These are phyloP conservation scores for Diaporthe caulivora DNA, from an alignment of 2,329 filamentous ascomycete genomes.

Conservation along the genomic window DNA sequence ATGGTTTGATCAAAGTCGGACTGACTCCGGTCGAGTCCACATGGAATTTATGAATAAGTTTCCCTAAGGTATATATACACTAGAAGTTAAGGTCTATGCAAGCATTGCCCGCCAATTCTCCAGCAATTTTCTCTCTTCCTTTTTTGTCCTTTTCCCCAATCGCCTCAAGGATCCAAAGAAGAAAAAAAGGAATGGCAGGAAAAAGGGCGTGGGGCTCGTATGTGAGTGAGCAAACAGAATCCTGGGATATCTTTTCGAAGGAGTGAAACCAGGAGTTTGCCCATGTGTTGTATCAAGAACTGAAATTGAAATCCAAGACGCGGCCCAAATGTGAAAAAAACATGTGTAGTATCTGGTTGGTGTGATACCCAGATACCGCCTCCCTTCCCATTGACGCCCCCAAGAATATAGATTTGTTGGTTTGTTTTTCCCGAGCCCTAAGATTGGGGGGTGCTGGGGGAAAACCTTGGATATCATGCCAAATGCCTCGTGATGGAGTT, in stretches of 20 bases:
- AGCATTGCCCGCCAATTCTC: conserved; percentile 32
- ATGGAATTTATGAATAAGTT: conserved; percentile 13
- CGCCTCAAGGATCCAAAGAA: background rate
- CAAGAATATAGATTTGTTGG: background rate
- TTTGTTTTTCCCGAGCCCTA: background rate
- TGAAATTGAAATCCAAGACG: background rate
- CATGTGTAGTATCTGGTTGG: background rate
- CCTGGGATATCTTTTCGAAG: conserved; percentile 20
- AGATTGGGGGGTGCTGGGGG: background rate
- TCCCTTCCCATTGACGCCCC: conserved; percentile 21
- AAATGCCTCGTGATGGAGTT: conserved; percentile 24
- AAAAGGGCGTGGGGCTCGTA: conserved; percentile 36
- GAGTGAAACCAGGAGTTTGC: conserved; percentile 33
- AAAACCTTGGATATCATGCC: conserved; percentile 32
- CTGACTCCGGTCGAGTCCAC: background rate
- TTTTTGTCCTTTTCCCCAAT: conserved; percentile 4
- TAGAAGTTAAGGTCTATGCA: conserved; percentile 40
- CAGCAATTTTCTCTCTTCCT: background rate
- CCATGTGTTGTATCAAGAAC: background rate
- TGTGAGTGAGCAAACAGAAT: background rate
- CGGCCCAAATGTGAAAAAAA: background rate
- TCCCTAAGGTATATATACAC: conserved; percentile 38
- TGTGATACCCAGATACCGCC: background rate
- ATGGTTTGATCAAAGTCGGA: background rate
- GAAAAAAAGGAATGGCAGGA: background rate